Percentiles rank a stretch among this genome's conserved stretches.
Conservation (phyloP, 2,329 filamentous ascomycete genomes). For the Aspergillus fructus region DNA sequence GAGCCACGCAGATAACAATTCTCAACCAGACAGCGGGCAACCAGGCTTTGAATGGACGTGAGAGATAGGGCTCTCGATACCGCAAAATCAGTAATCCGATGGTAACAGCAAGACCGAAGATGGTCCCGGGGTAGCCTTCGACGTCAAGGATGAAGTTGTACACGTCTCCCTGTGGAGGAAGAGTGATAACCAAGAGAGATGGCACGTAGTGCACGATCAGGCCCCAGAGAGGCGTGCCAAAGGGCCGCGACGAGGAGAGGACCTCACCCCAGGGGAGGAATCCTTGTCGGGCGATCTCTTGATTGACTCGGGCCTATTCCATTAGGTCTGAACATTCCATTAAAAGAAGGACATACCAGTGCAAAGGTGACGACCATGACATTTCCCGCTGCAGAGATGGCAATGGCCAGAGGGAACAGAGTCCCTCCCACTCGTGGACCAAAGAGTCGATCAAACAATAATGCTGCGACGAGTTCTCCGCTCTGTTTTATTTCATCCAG, state of each 20-base stretch:
- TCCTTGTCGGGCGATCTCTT: conserved; percentile 70
- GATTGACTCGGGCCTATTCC: conserved; percentile 63
- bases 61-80: conserved; percentile 57
- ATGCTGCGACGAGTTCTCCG: conserved; percentile 65
- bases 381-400: conserved; percentile 67
- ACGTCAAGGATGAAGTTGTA: conserved; percentile 74
- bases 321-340: not conserved
- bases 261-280: conserved; percentile 64
- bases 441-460: conserved; percentile 67
- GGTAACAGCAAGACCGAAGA: conserved; percentile 59
- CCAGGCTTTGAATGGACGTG: conserved; percentile 67
- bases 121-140: conserved; percentile 65
- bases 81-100: conserved; percentile 63
- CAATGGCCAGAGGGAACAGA: conserved; percentile 64
- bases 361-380: conserved; percentile 67
- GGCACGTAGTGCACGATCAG: conserved; percentile 69
- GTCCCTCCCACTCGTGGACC: conserved; percentile 57
- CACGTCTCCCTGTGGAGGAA: conserved; percentile 64
- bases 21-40: conserved; percentile 58
- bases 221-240: conserved; percentile 66
- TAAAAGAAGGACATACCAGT: conserved; percentile 49
- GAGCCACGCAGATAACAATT: conserved; percentile 52
- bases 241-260: conserved; percentile 65
- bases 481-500: conserved; percentile 65
- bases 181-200: conserved; percentile 63